Conservation (phyloP, 163 green algal genomes). For the Prototheca stagnorum region DNA sequence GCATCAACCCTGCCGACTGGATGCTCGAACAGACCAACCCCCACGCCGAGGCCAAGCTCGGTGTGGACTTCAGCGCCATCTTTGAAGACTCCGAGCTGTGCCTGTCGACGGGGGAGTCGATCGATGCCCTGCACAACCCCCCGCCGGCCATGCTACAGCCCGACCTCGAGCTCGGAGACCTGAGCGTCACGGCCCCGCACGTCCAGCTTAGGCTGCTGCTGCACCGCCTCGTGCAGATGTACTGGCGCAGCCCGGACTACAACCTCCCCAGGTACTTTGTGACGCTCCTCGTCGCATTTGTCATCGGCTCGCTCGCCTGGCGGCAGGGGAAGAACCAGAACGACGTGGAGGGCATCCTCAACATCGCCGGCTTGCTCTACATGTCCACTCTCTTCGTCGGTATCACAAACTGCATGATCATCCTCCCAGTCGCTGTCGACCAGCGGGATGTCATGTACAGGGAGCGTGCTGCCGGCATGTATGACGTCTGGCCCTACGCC, state of each 20-base stretch:
- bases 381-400: conserved; percentile 7
- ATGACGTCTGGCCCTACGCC: conserved; percentile 19
- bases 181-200: conserved; percentile 3
- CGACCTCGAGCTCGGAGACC: not conserved
- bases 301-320: conserved; percentile 41
- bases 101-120: not conserved
- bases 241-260: conserved; percentile 41
- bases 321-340: no score
- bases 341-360: no score
- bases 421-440: conserved; percentile 9
- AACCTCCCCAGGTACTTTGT: conserved; percentile 41
- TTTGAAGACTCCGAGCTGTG: conserved; percentile 2
- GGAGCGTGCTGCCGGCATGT: conserved; percentile 27
- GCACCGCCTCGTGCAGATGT: conserved; percentile 19
- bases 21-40: conserved; percentile 29
- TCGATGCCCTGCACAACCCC: not conserved
- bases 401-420: conserved; percentile 21
- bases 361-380: conserved; percentile 22
- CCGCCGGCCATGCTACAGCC: not conserved
- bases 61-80: conserved; percentile 8
- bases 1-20: conserved; percentile 22
- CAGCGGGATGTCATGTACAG: conserved; percentile 24
- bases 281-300: conserved; percentile 29
- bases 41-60: not conserved
- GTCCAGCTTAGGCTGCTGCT: conserved; percentile 6